These are phyloP conservation scores for Vachellia pachyceras DNA, from an alignment of 306 rosid species.

Conservation along the genomic window DNA sequence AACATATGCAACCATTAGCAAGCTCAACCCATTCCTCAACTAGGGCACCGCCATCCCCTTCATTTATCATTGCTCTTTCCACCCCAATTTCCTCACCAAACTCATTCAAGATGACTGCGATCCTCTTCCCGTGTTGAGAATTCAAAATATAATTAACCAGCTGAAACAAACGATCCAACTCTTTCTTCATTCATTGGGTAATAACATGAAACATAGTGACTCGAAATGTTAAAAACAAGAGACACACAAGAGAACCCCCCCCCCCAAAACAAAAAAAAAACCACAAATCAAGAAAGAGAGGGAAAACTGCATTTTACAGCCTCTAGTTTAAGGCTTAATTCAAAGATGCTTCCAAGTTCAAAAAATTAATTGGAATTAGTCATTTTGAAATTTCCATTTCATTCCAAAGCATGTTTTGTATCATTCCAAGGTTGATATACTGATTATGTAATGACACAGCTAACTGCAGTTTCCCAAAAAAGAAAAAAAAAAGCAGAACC, in stretches of 20 bases:
- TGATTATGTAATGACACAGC: too few relatives aligned
- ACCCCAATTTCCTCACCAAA: slow-evolving; percentile 98
- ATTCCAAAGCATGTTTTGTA: not conserved
- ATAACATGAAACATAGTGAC: slow-evolving; percentile 4
- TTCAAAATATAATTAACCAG: slow-evolving; percentile 82
- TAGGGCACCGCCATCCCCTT: slow-evolving; percentile 90
- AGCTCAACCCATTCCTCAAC: slow-evolving; percentile 99
- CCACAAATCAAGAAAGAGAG: not conserved
- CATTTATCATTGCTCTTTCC: slow-evolving; percentile 95
- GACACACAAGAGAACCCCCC: not conserved
- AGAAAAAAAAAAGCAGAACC: not conserved
- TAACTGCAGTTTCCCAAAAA: not conserved
- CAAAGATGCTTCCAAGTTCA: not conserved
- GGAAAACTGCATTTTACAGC: not conserved
- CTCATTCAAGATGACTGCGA: slow-evolving; percentile 93
- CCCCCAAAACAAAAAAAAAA: too few relatives aligned
- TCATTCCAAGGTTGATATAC: not conserved
- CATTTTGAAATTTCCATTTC: not conserved
- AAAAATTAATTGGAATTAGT: not conserved
- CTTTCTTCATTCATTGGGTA: slow-evolving; percentile 22
- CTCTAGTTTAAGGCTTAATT: not conserved
- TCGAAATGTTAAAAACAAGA: not conserved
- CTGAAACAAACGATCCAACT: slow-evolving; percentile 47
- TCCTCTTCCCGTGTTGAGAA: slow-evolving; percentile 86
- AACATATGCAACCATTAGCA: slow-evolving; percentile 91